A percentile compares a stretch with the other conserved stretches of the same genome.
Evolutionary conservation across 805 yeast species (phyloP).

Genomic region (Tetrapisispora nanseiensis): DNA sequence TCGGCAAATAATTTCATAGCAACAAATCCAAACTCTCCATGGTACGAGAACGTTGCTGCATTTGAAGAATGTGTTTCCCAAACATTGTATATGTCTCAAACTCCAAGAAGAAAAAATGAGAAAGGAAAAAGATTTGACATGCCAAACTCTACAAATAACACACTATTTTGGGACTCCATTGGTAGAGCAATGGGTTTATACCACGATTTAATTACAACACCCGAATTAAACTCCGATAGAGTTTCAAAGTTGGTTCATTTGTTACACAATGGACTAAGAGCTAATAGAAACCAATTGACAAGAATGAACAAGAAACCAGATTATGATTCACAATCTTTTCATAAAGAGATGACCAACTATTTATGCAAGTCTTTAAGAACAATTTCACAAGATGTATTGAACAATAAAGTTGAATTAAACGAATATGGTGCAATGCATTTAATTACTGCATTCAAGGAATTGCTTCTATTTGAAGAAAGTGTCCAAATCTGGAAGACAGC

Average conservation of each 20-base stretch:
- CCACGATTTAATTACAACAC: slow-evolving; percentile 34
- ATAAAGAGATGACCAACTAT: slow-evolving; percentile 37
- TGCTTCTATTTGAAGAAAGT: slow-evolving; percentile 48
- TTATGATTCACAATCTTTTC: slow-evolving; percentile 45
- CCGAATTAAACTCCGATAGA: slow-evolving; percentile 34
- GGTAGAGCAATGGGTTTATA: slow-evolving; percentile 40
- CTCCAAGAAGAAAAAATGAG: slow-evolving; percentile 21
- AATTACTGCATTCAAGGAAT: slow-evolving; percentile 46
- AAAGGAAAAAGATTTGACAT: slow-evolving; percentile 16
- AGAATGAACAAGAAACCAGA: slow-evolving; percentile 46
- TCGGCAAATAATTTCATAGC: slow-evolving; percentile 12
- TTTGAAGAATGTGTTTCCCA: slow-evolving; percentile 14
- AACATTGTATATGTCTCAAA: slow-evolving; percentile 9
- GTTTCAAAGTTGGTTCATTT: slow-evolving; percentile 39
- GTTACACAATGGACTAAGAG: slow-evolving; percentile 42
- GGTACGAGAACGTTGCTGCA: slow-evolving; percentile 9
- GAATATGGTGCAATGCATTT: slow-evolving; percentile 45
- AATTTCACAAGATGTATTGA: slow-evolving; percentile 39
- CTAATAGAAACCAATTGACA: slow-evolving; percentile 41
- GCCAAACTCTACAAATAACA: slow-evolving; percentile 28
- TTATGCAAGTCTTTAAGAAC: slow-evolving; percentile 38
- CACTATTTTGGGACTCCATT: slow-evolving; percentile 40
- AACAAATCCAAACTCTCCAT: slow-evolving; percentile 10
- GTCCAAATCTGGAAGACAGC: slow-evolving; percentile 54
- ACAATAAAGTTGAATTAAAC: slow-evolving; percentile 31